Evolutionary conservation across 352 stramenopile species (phyloP), one percentile per base, ranked within the genome.

Genomic region (Globisporangium parvum): DNA sequence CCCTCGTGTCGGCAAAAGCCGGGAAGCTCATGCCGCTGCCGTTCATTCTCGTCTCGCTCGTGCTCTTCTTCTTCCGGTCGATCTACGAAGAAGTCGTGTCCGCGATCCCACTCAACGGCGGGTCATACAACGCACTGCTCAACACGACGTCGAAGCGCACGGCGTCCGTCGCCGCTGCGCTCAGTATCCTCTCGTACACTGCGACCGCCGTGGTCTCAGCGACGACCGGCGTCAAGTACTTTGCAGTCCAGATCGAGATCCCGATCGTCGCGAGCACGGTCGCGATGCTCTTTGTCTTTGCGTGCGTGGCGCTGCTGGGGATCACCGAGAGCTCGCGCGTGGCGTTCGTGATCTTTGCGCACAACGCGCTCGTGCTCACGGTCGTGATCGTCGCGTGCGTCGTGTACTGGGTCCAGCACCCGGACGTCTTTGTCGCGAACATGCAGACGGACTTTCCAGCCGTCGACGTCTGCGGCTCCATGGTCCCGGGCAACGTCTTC

Each of bases 11-110:
- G 11, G 62, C 70, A 21, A 81, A 75, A 23, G 66, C 83, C 0
- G 85, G 85, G 11, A 91, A 86, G 62, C 64, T 96, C 47, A 85
- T 81, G 55, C 87, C 87, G 0, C 49, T 96, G 2, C 84, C 80
- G n/a, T 70, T 96, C 50, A 37, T 85, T 0, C 64, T 94, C 53
- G 86, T 96, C 12, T 80, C 82, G 0, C 59, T 59, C 24, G 69
- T 82, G 50, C 70, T 85, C 48, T 80, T 59, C 47, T 78, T 79
- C 52, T 80, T 76, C 52, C 76, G 75, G 18, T 86, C 83, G 52
- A 93, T 96, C n/a, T 95, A 96, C 65, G 72, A 79, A 47, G 88
- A 96, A 58, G 87, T 87, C 14, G 88, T 96, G 28, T 91, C 77
- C 10, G 88, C 88, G 11, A 80, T 96, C 45, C 87, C 87, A 14